Evolutionary conservation across 176 grass and related monocot genomes (phyloP).

Genomic region (Phragmites australis): DNA sequence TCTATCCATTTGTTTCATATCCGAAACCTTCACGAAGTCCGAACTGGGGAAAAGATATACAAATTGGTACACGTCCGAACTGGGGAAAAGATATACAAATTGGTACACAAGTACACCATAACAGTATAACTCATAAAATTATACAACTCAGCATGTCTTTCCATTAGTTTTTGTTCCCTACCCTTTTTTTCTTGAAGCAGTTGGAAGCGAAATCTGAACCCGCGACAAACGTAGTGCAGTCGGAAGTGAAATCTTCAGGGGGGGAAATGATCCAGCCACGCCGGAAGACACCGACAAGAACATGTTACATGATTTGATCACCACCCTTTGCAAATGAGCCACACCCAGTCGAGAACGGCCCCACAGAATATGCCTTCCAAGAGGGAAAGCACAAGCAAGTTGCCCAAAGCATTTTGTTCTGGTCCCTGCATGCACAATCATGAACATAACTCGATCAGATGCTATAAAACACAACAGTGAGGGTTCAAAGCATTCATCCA

Average conservation of each 20-base stretch:
- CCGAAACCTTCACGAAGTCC: neutral
- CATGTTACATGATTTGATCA: conserved; percentile 26
- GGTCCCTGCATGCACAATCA: conserved; percentile 50
- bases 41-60: neutral
- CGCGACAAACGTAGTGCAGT: neutral
- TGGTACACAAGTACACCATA: neutral
- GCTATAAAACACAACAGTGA: neutral
- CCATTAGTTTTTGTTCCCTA: neutral
- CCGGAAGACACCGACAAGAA: neutral
- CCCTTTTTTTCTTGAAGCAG: neutral
- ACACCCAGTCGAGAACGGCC: conserved; percentile 58
- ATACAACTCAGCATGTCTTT: neutral
- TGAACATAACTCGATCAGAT: conserved; percentile 14
- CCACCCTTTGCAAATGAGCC: conserved; percentile 80
- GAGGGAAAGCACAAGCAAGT: conserved; percentile 61
- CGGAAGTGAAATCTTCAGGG: neutral
- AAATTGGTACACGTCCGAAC: neutral
- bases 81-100: neutral
- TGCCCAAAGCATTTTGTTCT: conserved; percentile 75
- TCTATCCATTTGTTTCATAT: conserved; percentile 5
- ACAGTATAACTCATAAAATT: neutral
- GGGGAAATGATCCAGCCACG: neutral
- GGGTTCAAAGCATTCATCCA: neutral
- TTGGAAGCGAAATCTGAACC: neutral
- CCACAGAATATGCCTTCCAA: conserved; percentile 57